A percentile compares a stretch with the other conserved stretches of the same genome.
These are phyloP conservation scores for Rosa chinensis DNA, from an alignment of 306 rosid genomes.

Conservation along the genomic window DNA sequence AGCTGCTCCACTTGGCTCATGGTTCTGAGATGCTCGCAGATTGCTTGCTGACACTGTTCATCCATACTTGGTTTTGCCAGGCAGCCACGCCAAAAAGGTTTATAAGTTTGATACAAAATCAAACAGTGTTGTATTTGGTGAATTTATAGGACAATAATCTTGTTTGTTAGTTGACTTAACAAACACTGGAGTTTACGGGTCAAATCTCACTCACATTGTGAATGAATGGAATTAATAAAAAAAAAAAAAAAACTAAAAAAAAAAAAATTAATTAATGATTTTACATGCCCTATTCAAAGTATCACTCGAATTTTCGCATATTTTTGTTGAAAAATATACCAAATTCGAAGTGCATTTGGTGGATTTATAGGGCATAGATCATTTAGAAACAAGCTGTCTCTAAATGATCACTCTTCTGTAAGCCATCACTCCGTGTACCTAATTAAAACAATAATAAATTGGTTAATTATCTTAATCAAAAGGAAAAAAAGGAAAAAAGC, in stretches of 20 bases:
- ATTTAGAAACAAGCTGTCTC: background rate
- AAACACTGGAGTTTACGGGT: background rate
- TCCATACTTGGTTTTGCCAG: background rate
- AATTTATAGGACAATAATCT: background rate
- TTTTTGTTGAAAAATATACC: background rate
- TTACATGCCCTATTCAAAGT: background rate
- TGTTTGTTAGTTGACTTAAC: too few relatives aligned
- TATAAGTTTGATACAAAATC: background rate
- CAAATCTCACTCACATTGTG: too few relatives aligned
- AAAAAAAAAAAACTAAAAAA: too few relatives aligned
- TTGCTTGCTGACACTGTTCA: background rate
- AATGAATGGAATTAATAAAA: too few relatives aligned
- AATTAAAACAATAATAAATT: background rate
- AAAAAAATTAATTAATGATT: too few relatives aligned
- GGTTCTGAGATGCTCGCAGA: background rate
- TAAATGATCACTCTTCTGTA: background rate
- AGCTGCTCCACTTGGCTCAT: background rate
- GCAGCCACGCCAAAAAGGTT: too few relatives aligned
- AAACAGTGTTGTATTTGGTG: background rate
- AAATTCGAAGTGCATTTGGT: background rate
- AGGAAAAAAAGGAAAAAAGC: background rate
- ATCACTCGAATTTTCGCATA: background rate
- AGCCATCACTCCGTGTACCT: background rate
- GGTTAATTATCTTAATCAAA: background rate
- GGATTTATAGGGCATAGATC: background rate